Percentiles rank a stretch among this genome's conserved stretches.
phyloP scores from a whole-genome alignment of 148 eudicot species.

The Rhododendron molle region DNA sequence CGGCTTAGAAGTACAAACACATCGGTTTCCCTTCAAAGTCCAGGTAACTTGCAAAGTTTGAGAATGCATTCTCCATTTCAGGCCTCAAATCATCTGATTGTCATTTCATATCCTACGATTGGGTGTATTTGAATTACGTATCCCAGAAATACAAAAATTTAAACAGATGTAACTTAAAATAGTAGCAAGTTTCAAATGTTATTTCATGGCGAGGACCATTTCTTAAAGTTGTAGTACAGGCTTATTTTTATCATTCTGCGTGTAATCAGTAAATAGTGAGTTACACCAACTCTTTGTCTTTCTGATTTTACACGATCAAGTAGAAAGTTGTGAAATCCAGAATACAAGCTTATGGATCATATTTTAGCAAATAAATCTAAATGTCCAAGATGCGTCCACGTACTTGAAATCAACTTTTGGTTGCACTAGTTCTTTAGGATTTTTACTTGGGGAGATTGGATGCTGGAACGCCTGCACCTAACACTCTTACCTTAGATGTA shows the following conservation, averaged over 20 bases:
- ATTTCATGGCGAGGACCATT: background rate
- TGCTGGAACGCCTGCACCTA: background rate
- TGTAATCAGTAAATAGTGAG: background rate
- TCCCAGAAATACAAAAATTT: background rate
- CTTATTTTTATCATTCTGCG: background rate
- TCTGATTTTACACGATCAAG: background rate
- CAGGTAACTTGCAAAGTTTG: constrained; percentile 19
- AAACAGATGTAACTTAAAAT: background rate
- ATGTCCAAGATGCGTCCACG: background rate
- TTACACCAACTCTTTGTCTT: background rate
- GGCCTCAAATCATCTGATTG: background rate
- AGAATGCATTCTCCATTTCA: background rate
- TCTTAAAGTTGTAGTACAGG: background rate
- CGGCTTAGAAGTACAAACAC: constrained; percentile 44
- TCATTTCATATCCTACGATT: background rate
- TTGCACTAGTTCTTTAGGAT: background rate
- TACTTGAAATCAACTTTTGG: background rate
- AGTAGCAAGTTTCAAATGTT: background rate
- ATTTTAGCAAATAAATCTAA: background rate
- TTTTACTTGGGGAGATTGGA: background rate
- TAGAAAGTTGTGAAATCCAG: background rate
- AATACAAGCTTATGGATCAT: background rate
- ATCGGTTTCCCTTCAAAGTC: constrained; percentile 51
- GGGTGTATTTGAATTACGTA: background rate
- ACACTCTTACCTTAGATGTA: background rate